Conservation (phyloP, 257 asterid genomes). For the Osmanthus fragrans region DNA sequence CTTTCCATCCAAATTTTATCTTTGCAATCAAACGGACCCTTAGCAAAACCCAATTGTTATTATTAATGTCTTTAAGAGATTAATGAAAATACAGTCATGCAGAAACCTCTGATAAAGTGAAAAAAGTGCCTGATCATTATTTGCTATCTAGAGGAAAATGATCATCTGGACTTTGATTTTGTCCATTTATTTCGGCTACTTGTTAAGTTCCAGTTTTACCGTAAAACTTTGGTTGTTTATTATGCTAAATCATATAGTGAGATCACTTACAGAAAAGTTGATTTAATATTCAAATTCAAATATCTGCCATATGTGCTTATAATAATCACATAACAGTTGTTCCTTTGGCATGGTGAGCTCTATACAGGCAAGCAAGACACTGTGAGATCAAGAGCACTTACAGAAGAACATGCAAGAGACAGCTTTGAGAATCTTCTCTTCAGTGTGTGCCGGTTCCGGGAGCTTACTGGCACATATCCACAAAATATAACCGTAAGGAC, state of each 20-base stretch:
- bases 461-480: conserved; percentile 91
- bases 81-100: background rate
- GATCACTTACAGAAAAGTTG: background rate
- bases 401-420: conserved; percentile 86
- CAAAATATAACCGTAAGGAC: conserved; percentile 81
- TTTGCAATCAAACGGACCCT: too few relatives aligned
- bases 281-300: background rate
- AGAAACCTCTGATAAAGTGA: background rate
- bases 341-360: background rate
- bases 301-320: conserved; percentile 11
- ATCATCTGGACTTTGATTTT: background rate
- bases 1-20: too few relatives aligned
- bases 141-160: background rate
- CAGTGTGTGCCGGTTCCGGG: conserved; percentile 89
- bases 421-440: conserved; percentile 91
- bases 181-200: background rate
- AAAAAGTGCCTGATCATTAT: background rate
- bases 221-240: background rate
- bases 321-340: background rate
- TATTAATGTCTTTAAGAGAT: background rate
- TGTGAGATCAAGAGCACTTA: conserved; percentile 76
- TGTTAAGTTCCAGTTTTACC: background rate
- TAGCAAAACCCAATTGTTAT: background rate
- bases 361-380: conserved; percentile 59
- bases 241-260: background rate